Evolutionary conservation across 441 rosid genomes (phyloP), one percentile per base, ranked within the genome.

Genomic region (Raphanus hybrid): DNA sequence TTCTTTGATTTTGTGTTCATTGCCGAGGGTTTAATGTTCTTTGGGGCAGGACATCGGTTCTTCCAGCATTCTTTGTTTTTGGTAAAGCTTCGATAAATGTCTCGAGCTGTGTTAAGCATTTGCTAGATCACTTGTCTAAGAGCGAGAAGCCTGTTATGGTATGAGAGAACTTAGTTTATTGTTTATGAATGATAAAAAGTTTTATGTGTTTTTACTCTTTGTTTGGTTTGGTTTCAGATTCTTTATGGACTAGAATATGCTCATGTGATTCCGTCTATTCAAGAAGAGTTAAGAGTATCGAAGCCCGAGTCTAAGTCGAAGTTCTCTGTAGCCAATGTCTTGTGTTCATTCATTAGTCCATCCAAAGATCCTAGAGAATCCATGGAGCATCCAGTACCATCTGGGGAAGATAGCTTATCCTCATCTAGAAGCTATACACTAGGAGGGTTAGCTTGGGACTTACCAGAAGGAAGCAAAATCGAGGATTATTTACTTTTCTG

Each of bases 211-310:
- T 16, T 20, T 16, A 20, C 5, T 8, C 6, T 34, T 14, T 3
- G 18, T 15, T 48, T 34, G 64, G 7, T 43, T 52, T 79, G 58
- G 54, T 74, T 79, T 69, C 86, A 95, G 99, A 88, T 86, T 32
- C 97, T 95, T 37, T 92, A 82, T 80, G 99, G 98, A 69, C 85
- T 95, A 82, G 99, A 92, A 68, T 95, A 90, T 72, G 87, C 93
- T 1, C 84, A 91, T 78, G 85, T 88, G 45, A 85, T 92, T 73
- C 85, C 85, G 14, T 57, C 71, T 71, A 71, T 95, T 45, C 78
- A 41, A 85, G 91, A 85, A 75, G 86, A 84, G 50, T 8, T 81
- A 76, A 64, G 43, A 27, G 70, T 78, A 15, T 34, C 77, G 3
- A 79, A 7, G 57, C 55, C 75, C 35, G 72, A 68, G 37, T 50